Evolutionary conservation across 768 basidiomycete species (phyloP), one percentile per base, ranked within the genome.

Genomic region (Macrolepiota albuminosa): DNA sequence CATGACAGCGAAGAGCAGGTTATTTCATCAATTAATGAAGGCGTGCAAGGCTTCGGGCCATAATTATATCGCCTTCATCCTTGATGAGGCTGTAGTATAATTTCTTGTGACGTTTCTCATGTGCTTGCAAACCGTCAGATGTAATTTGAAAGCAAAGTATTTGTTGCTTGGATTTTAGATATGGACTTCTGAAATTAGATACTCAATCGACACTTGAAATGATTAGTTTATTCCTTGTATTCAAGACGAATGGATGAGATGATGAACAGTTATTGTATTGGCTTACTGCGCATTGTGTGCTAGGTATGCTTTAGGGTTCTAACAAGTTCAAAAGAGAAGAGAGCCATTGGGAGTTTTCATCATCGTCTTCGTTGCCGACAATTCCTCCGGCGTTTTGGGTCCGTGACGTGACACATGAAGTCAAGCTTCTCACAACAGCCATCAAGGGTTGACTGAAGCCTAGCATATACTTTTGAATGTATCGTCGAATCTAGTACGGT

Each of bases 1-100:
- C 4, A 36, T 14, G 42, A 37, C 57, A 77, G 77, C 11, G 55
- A 74, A 61, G 64, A 58, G 31, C 62, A 62, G n/a, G 67, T 73
- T 52, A 68, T 77, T 49, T 64, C 70, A 56, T 68, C 68, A 4
- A 63, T 78, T 47, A 60, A 68, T 53, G 64, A 66, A 37, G 74
- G 74, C 8, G 45, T 67, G 31, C 76, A 81, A 57, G 62, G 67
- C 57, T 75, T 78, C 53, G 76, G 62, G 6, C 56, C 70, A 43
- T 62, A 50, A 56, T 24, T 14, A 13, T 34, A 45, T 34, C 33
- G 26, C 7, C 52, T 53, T 53, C 16, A 26, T 39, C 2, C 24
- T 54, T 9, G 26, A 5, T 18, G 7, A 39, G 16, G 26, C 31
- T 16, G 52, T 26, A 31, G 8, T 50, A 24, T 64, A n/a, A n/a